Percentiles rank a stretch among this genome's conserved stretches.
phyloP scores from a whole-genome alignment of 1,284 basidiomycete species.

The Entoloma clypeatum region DNA sequence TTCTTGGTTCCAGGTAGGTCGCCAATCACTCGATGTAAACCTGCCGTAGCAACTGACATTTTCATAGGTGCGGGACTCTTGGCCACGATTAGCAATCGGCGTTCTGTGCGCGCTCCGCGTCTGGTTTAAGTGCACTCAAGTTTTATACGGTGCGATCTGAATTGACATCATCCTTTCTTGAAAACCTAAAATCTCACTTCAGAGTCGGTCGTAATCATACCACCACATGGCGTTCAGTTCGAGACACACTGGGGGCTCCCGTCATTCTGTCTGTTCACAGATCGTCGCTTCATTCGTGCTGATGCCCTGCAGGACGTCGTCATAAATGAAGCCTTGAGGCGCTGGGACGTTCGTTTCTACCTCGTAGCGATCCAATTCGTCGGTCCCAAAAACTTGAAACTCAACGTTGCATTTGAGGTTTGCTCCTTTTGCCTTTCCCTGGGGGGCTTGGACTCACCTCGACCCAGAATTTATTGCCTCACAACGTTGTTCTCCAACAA shows the following conservation, averaged over 20 bases:
- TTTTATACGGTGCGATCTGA: conserved; percentile 47
- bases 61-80: conserved; percentile 1
- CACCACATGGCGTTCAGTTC: conserved; percentile 65
- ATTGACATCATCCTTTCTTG: conserved; percentile 4
- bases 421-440: neutral
- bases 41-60: conserved; percentile 3
- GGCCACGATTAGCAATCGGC: conserved; percentile 13
- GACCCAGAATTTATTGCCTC: conserved; percentile 58
- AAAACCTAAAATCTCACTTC: conserved; percentile 6
- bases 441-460: neutral
- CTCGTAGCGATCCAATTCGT: conserved; percentile 46
- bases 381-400: conserved; percentile 25
- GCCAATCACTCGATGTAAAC: neutral
- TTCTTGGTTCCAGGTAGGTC: conserved; percentile 38
- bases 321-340: conserved; percentile 66
- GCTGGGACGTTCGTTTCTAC: conserved; percentile 72
- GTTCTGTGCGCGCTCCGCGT: conserved; percentile 18
- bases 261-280: conserved; percentile 39
- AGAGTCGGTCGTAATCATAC: conserved; percentile 70
- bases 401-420: conserved; percentile 56
- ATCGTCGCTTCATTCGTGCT: conserved; percentile 58
- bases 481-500: conserved; percentile 54
- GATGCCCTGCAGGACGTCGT: conserved; percentile 54
- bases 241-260: conserved; percentile 62
- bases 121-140: conserved; percentile 40